phyloP scores from a whole-genome alignment of 1,284 basidiomycete genomes.

The Leccinum solheimii region DNA sequence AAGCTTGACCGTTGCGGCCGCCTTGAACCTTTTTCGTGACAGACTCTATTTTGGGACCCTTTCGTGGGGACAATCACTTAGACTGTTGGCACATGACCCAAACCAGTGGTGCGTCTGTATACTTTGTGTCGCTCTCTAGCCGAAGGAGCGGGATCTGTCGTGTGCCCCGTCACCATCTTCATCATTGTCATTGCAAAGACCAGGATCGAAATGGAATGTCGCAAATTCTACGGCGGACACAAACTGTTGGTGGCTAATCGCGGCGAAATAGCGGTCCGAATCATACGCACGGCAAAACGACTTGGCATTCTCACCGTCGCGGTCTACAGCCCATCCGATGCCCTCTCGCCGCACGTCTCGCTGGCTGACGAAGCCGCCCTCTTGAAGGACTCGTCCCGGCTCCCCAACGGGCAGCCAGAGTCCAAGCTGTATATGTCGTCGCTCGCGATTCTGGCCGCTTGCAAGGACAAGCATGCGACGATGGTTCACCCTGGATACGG shows the following conservation, averaged over 20 bases:
- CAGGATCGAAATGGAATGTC: constrained; percentile 14
- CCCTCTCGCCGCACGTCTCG: constrained; percentile 53
- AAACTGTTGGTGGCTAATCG: constrained; percentile 51
- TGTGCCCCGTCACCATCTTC: neutral
- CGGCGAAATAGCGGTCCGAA: constrained; percentile 56
- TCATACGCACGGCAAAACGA: constrained; percentile 52
- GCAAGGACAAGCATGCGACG: constrained; percentile 46
- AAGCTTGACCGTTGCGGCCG: neutral
- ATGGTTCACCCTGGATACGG: constrained; percentile 69
- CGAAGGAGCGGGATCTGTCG: neutral
- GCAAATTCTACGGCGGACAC: constrained; percentile 28
- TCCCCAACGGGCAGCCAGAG: constrained; percentile 31
- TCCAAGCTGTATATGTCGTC: constrained; percentile 46
- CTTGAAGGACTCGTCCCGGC: constrained; percentile 30
- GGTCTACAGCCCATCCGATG: constrained; percentile 55
- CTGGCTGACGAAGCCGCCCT: constrained; percentile 50
- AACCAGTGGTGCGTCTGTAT: neutral
- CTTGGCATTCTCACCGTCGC: constrained; percentile 51
- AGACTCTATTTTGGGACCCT: neutral
- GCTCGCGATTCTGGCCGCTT: constrained; percentile 45
- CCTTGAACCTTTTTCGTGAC: neutral
- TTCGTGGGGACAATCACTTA: neutral
- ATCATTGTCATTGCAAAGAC: neutral
- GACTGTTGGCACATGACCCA: neutral
- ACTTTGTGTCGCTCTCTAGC: neutral